Conservation (phyloP, 345 rosid genomes). For the Salix brachista region DNA sequence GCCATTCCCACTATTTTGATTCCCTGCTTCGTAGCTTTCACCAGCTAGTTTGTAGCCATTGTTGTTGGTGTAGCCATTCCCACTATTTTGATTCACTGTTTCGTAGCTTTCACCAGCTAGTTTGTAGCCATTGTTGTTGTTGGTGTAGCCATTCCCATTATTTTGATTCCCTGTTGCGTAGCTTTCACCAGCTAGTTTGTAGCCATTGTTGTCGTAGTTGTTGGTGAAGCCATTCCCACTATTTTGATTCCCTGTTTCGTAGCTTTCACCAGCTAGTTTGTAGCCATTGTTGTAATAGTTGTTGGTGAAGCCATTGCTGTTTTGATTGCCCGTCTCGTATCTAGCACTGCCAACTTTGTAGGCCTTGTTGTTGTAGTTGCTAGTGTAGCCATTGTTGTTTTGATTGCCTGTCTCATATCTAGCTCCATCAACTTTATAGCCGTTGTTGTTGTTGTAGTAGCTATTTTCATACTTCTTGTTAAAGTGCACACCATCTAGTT, state of each 20-base stretch:
- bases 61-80: constrained; percentile 15
- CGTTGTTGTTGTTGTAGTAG: constrained; percentile 20
- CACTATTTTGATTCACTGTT: neutral
- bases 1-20: neutral
- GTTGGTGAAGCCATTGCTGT: constrained; percentile 12
- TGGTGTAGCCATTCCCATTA: neutral
- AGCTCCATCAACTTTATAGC: neutral
- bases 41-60: neutral
- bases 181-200: neutral
- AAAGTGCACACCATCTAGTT: constrained; percentile 32
- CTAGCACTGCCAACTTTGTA: neutral
- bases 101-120: neutral
- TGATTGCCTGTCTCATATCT: neutral
- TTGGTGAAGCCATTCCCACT: constrained; percentile 11
- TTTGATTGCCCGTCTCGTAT: neutral
- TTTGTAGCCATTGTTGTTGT: constrained; percentile 7
- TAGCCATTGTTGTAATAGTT: constrained; percentile 10
- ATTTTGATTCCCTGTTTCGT: neutral
- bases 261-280: neutral
- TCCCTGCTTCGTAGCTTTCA: too few relatives aligned
- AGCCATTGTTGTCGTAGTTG: constrained; percentile 6
- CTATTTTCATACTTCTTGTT: constrained; percentile 13
- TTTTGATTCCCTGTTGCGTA: too few relatives aligned
- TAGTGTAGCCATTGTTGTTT: constrained; percentile 15
- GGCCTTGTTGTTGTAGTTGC: constrained; percentile 14